A percentile compares a stretch with the other conserved stretches of the same genome.
Conservation (phyloP, 768 basidiomycete species). For the Auricularia heimuer region DNA sequence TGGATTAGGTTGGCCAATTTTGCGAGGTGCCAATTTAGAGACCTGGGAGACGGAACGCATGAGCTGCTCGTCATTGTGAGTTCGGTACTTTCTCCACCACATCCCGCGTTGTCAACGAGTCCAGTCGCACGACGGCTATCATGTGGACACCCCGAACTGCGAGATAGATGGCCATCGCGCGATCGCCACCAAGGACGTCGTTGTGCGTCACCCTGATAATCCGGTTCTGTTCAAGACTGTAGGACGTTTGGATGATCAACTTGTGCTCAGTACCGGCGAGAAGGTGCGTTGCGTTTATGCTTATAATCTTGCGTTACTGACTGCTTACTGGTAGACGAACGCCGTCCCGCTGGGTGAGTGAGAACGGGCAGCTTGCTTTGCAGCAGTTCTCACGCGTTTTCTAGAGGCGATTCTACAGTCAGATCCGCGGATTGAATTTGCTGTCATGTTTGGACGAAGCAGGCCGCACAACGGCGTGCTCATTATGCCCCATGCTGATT, state of each 20-base stretch:
- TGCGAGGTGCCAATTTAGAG: not conserved
- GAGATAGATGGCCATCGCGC: slow-evolving; percentile 21
- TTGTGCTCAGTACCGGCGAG: slow-evolving; percentile 35
- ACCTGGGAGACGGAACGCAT: not conserved
- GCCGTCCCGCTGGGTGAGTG: slow-evolving; percentile 21
- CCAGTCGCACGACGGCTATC: slow-evolving; percentile 5
- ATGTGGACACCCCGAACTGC: slow-evolving; percentile 23
- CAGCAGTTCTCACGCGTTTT: slow-evolving; percentile 4
- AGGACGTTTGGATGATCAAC: slow-evolving; percentile 31
- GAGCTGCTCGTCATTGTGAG: not conserved
- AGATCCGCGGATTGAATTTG: slow-evolving; percentile 7
- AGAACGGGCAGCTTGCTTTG: no score
- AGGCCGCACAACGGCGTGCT: slow-evolving; percentile 23
- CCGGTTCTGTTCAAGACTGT: slow-evolving; percentile 26
- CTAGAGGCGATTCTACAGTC: slow-evolving; percentile 15
- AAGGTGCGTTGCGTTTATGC: slow-evolving; percentile 23
- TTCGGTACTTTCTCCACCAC: not conserved
- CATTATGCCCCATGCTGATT: slow-evolving; percentile 28
- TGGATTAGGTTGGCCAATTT: not conserved
- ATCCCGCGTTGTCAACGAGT: not conserved
- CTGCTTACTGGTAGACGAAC: slow-evolving; percentile 20
- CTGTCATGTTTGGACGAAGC: slow-evolving; percentile 22
- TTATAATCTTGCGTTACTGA: no score
- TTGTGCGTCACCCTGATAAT: slow-evolving; percentile 21
- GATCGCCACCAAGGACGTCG: not conserved